A percentile compares a stretch with the other conserved stretches of the same genome.
Conservation (phyloP, 1,139 yeast species). For the Debaryomyces subglobosus region DNA sequence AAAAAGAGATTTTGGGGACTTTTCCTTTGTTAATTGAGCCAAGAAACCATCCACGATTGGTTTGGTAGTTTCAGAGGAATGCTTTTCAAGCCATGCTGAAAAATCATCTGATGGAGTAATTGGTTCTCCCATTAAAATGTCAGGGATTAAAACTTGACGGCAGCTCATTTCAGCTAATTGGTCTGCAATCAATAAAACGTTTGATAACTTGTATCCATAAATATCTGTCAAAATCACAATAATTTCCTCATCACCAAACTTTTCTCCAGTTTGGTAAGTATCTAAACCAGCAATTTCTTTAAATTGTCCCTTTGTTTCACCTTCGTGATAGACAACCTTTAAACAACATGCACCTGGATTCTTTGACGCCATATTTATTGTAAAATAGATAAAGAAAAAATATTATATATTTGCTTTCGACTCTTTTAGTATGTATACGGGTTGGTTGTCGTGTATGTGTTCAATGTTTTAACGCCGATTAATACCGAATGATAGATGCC, state of each 20-base stretch:
- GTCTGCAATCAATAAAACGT: constrained; percentile 69
- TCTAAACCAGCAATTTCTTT: constrained; percentile 47
- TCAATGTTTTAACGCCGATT: not conserved
- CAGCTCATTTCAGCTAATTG: constrained; percentile 59
- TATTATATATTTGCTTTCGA: not conserved
- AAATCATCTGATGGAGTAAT: constrained; percentile 14
- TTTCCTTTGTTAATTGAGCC: constrained; percentile 41
- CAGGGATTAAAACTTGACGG: constrained; percentile 73
- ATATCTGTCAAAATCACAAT: constrained; percentile 72
- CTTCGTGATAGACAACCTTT: constrained; percentile 49
- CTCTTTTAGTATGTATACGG: too few relatives aligned
- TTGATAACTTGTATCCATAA: constrained; percentile 60
- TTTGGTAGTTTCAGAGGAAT: constrained; percentile 49
- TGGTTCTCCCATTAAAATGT: constrained; percentile 64
- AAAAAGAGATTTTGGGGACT: constrained; percentile 54
- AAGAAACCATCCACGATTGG: constrained; percentile 48
- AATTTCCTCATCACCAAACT: constrained; percentile 43
- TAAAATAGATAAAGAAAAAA: not conserved
- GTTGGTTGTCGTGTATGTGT: constrained; percentile 4
- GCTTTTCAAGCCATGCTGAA: constrained; percentile 55
- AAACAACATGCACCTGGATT: constrained; percentile 42
- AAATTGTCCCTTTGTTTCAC: constrained; percentile 50
- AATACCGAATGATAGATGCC: not conserved
- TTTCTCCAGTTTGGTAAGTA: constrained; percentile 59
- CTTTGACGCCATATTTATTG: not conserved